These are phyloP conservation scores for Lenzites betulinus DNA, from an alignment of 768 basidiomycete genomes.

Conservation along the genomic window DNA sequence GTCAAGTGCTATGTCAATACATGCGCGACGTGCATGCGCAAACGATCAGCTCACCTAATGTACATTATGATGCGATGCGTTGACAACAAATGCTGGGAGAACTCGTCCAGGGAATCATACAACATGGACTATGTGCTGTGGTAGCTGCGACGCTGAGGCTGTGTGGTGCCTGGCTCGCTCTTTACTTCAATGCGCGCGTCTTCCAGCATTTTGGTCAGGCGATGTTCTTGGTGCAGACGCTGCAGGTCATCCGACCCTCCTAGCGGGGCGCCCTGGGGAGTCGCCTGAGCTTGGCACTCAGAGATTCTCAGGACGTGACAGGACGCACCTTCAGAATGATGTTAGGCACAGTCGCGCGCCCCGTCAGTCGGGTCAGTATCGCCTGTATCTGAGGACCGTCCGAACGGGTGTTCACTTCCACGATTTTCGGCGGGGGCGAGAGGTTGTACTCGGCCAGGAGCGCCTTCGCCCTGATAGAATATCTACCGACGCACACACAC, in stretches of 20 bases:
- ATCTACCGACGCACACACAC: slow-evolving; percentile 40
- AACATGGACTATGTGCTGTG: not conserved
- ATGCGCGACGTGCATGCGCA: too few relatives aligned
- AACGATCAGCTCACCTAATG: too few relatives aligned
- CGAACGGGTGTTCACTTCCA: slow-evolving; percentile 72
- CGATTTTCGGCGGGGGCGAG: slow-evolving; percentile 61
- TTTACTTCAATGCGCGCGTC: slow-evolving; percentile 45
- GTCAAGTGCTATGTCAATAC: too few relatives aligned
- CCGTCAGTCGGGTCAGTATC: slow-evolving; percentile 66
- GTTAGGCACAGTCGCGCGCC: slow-evolving; percentile 75
- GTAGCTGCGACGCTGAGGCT: not conserved
- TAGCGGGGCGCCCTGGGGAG: slow-evolving; percentile 29
- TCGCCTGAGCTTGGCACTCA: too few relatives aligned
- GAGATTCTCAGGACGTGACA: not conserved
- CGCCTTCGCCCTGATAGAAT: slow-evolving; percentile 60
- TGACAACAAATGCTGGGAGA: not conserved
- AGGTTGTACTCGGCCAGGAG: slow-evolving; percentile 63
- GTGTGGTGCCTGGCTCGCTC: not conserved
- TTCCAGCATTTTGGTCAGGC: slow-evolving; percentile 48
- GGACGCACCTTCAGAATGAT: slow-evolving; percentile 55
- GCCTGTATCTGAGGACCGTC: slow-evolving; percentile 66
- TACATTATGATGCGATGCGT: too few relatives aligned
- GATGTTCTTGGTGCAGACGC: slow-evolving; percentile 49
- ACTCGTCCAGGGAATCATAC: not conserved
- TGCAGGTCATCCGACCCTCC: slow-evolving; percentile 63